These are phyloP conservation scores for Thraustochytrium sp. DNA, from an alignment of 352 stramenopile species.

Conservation along the genomic window DNA sequence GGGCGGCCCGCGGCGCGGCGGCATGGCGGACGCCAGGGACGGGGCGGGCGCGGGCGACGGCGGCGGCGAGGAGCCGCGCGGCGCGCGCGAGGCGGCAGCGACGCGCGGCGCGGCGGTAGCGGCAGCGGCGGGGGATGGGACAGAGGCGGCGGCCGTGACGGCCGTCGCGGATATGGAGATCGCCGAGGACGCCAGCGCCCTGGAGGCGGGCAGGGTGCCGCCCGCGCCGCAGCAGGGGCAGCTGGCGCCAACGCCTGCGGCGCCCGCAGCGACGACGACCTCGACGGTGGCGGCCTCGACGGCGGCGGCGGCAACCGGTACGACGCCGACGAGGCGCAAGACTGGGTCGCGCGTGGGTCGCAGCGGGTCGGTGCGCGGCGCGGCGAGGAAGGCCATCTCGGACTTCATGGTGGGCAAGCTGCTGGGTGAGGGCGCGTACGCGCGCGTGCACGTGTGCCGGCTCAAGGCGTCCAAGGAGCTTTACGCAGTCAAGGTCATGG, in stretches of 20 bases:
- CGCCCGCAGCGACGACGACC: too few relatives aligned
- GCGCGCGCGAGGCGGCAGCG: not conserved
- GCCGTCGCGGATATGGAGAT: not conserved
- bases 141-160: not conserved
- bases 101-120: too few relatives aligned
- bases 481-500: slow-evolving; percentile 51
- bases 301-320: not conserved
- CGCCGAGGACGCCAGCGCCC: too few relatives aligned
- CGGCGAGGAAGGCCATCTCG: slow-evolving; percentile 1
- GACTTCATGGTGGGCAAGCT: slow-evolving; percentile 47
- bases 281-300: too few relatives aligned
- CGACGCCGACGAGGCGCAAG: not conserved
- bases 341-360: not conserved
- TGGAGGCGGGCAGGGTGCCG: not conserved
- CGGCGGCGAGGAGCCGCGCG: not conserved
- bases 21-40: not conserved
- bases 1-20: too few relatives aligned
- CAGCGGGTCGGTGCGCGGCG: not conserved
- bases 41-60: not conserved
- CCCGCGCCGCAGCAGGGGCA: too few relatives aligned
- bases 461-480: slow-evolving; percentile 31
- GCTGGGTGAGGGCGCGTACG: slow-evolving; percentile 47
- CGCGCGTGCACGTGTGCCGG: slow-evolving; percentile 46
- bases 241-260: too few relatives aligned
- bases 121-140: too few relatives aligned